Evolutionary conservation across 1,284 basidiomycete genomes (phyloP).

Genomic region (Earliella scabrosa): DNA sequence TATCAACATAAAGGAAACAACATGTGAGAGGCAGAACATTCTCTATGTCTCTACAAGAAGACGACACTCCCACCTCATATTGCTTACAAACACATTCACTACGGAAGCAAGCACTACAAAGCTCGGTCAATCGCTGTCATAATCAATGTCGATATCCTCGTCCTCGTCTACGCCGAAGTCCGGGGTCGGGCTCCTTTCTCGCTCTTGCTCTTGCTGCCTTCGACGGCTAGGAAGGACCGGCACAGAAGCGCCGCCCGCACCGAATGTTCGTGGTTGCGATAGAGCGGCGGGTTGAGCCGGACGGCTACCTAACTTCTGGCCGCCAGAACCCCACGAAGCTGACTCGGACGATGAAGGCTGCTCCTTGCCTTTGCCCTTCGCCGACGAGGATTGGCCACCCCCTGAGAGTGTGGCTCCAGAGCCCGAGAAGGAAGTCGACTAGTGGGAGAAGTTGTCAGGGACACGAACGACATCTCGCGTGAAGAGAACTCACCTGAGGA

Average conservation of each 20-base stretch:
- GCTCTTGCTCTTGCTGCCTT: slow-evolving; percentile 40
- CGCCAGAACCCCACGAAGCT: slow-evolving; percentile 54
- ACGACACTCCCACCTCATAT: too few relatives aligned
- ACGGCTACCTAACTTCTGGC: slow-evolving; percentile 56
- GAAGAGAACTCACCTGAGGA: slow-evolving; percentile 21
- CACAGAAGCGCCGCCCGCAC: slow-evolving; percentile 56
- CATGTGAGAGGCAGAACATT: too few relatives aligned
- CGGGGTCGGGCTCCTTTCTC: slow-evolving; percentile 65
- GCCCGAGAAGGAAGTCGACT: slow-evolving; percentile 78
- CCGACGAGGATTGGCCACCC: slow-evolving; percentile 32
- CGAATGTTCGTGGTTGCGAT: slow-evolving; percentile 40
- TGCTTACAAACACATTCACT: too few relatives aligned
- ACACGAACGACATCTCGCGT: background rate
- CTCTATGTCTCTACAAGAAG: too few relatives aligned
- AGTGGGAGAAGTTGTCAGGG: slow-evolving; percentile 5
- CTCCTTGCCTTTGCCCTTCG: slow-evolving; percentile 62
- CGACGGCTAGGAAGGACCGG: slow-evolving; percentile 47
- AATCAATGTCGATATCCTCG: slow-evolving; percentile 64
- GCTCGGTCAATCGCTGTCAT: slow-evolving; percentile 75
- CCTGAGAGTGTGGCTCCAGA: slow-evolving; percentile 87
- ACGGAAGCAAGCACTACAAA: background rate
- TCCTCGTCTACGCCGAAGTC: slow-evolving; percentile 82
- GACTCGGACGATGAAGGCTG: slow-evolving; percentile 34
- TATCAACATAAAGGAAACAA: too few relatives aligned
- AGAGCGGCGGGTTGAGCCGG: slow-evolving; percentile 37